Percentiles rank a stretch among this genome's conserved stretches.
Evolutionary conservation across 2,329 filamentous ascomycete genomes (phyloP).

Genomic region (Apiospora kogelbergensis): DNA sequence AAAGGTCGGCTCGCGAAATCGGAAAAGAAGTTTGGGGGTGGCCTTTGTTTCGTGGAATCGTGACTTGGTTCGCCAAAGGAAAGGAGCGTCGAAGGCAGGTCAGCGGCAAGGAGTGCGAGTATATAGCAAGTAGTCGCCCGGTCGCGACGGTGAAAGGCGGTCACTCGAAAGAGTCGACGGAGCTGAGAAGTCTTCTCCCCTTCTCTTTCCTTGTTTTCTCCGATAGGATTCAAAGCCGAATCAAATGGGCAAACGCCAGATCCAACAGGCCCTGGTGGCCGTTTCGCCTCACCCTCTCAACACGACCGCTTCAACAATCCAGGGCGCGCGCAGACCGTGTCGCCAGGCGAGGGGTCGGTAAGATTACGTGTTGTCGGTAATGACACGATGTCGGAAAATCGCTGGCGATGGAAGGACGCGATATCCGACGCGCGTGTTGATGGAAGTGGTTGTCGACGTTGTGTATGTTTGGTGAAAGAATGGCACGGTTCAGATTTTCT

Average conservation of each 20-base stretch:
- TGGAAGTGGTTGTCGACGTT: conserved; percentile 24
- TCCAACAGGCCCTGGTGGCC: conserved; percentile 1
- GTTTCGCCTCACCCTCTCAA: background rate
- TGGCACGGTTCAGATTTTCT: conserved; percentile 9
- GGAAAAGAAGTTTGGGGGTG: conserved; percentile 14
- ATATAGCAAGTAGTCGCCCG: background rate
- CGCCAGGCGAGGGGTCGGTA: background rate
- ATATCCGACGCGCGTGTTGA: conserved; percentile 55
- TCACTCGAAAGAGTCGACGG: background rate
- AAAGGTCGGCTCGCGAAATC: conserved; percentile 8
- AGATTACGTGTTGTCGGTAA: conserved; percentile 18
- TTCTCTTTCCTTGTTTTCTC: background rate
- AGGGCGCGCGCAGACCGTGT: conserved; percentile 12
- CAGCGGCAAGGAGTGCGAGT: background rate
- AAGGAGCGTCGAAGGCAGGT: background rate
- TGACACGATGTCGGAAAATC: conserved; percentile 34
- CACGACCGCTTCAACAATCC: conserved; percentile 2
- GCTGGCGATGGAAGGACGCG: conserved; percentile 36
- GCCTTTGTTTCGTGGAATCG: conserved; percentile 20
- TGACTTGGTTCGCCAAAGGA: conserved; percentile 15
- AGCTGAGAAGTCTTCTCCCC: background rate
- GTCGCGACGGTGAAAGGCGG: background rate
- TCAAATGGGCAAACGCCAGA: conserved; percentile 5
- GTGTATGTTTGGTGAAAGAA: conserved; percentile 9
- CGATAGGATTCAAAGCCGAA: background rate